Conservation (phyloP, 306 rosid genomes). For the Sphenostylis stenocarpa region DNA sequence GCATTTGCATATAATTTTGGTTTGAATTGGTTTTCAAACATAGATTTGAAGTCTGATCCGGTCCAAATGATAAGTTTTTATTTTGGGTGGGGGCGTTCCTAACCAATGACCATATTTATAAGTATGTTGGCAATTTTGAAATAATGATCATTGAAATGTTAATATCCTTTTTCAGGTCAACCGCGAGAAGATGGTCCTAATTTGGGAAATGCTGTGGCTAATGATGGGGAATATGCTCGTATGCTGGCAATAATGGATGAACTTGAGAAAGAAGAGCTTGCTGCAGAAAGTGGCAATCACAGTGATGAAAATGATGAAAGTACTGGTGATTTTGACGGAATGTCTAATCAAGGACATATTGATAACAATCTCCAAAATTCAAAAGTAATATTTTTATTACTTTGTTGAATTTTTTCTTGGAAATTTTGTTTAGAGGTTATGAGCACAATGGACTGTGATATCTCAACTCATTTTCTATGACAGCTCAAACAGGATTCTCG, state of each 20-base stretch:
- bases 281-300: conserved; percentile 48
- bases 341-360: conserved; percentile 40
- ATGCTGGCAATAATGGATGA: conserved; percentile 63
- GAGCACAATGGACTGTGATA: conserved; percentile 20
- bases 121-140: not conserved
- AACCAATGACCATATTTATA: not conserved
- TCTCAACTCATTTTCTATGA: conserved; percentile 20
- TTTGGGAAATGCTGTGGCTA: conserved; percentile 31
- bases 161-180: conserved; percentile 44
- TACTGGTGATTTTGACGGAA: conserved; percentile 36
- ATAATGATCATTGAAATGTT: conserved; percentile 11
- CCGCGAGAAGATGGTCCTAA: conserved; percentile 38
- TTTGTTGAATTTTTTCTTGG: conserved; percentile 29
- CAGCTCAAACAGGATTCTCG: conserved; percentile 40
- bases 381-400: conserved; percentile 47
- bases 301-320: conserved; percentile 44
- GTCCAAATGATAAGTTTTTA: too few relatives aligned
- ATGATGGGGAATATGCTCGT: conserved; percentile 58
- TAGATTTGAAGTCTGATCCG: too few relatives aligned
- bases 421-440: conserved; percentile 30
- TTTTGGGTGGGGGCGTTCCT: too few relatives aligned
- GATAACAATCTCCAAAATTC: conserved; percentile 32
- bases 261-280: conserved; percentile 82
- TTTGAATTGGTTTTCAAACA: too few relatives aligned
- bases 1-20: too few relatives aligned